Conservation (phyloP, 495 filamentous ascomycete genomes). For the Lophiotrema nucula region DNA sequence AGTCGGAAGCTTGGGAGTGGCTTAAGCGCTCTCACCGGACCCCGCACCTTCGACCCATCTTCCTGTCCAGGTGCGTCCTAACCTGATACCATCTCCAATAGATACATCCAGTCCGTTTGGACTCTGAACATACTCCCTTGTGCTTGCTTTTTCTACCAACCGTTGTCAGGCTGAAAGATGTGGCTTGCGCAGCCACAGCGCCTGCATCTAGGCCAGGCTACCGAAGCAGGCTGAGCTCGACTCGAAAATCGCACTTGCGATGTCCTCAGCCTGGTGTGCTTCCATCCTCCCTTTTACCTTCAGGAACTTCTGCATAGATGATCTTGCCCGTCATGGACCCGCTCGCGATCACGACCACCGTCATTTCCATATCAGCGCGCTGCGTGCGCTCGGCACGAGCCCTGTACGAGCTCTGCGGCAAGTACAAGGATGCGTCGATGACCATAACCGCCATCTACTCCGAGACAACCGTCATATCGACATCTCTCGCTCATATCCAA, state of each 20-base stretch:
- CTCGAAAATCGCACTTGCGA: neutral
- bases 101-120: too few species aligned
- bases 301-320: neutral
- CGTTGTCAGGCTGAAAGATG: too few species aligned
- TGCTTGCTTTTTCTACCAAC: too few species aligned
- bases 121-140: too few species aligned
- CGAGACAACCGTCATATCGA: conserved; percentile 2
- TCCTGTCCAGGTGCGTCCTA: too few species aligned
- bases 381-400: conserved; percentile 4
- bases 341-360: neutral
- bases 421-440: conserved; percentile 13
- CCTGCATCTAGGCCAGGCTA: neutral
- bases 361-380: neutral
- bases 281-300: neutral
- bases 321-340: conserved; percentile 1
- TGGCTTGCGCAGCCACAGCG: conserved; percentile 2
- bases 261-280: neutral
- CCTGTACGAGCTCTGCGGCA: neutral
- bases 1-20: too few species aligned
- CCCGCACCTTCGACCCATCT: too few species aligned
- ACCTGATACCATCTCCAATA: too few species aligned
- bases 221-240: neutral
- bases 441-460: conserved; percentile 2
- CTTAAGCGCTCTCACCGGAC: too few species aligned
- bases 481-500: conserved; percentile 2